A percentile compares a stretch with the other conserved stretches of the same genome.
phyloP scores from a whole-genome alignment of 2,329 filamentous ascomycete genomes.

The Stagonosporopsis cucurbitacearum region DNA sequence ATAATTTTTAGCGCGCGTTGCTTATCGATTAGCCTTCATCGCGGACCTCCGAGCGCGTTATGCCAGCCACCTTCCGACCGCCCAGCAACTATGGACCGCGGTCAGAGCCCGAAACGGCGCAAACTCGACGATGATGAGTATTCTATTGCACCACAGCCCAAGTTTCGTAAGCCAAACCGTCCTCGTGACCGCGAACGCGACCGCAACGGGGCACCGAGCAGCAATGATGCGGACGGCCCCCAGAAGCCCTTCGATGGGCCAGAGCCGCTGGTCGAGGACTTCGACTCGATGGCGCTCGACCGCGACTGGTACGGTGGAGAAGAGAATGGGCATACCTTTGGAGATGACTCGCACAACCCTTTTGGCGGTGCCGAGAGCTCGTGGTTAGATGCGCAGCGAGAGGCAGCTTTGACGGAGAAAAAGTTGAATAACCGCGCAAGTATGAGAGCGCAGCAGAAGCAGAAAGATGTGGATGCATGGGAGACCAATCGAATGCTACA shows the following conservation, averaged over 20 bases:
- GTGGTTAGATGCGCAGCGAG: slow-evolving; percentile 76
- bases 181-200: slow-evolving; percentile 36
- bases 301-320: slow-evolving; percentile 93
- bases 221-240: slow-evolving; percentile 51
- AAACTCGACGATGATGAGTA: slow-evolving; percentile 71
- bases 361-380: slow-evolving; percentile 78
- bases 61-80: not conserved
- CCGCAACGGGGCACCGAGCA: slow-evolving; percentile 37
- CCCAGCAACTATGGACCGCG: slow-evolving; percentile 42
- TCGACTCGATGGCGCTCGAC: slow-evolving; percentile 78
- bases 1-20: slow-evolving; percentile 18
- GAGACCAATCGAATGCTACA: slow-evolving; percentile 98
- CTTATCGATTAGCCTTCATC: slow-evolving; percentile 28
- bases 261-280: slow-evolving; percentile 66
- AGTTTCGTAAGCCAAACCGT: slow-evolving; percentile 47
- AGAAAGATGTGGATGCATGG: slow-evolving; percentile 96
- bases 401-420: slow-evolving; percentile 78
- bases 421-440: slow-evolving; percentile 75
- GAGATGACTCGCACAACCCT: slow-evolving; percentile 91
- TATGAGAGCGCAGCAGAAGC: slow-evolving; percentile 79
- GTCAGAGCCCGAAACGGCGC: slow-evolving; percentile 67
- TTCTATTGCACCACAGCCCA: slow-evolving; percentile 58
- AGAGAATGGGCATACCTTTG: slow-evolving; percentile 83
- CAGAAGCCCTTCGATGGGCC: slow-evolving; percentile 67
- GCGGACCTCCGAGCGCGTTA: slow-evolving; percentile 32